These are phyloP conservation scores for Arthrobotrys iridis DNA, from an alignment of 2,329 filamentous ascomycete species.

Conservation along the genomic window DNA sequence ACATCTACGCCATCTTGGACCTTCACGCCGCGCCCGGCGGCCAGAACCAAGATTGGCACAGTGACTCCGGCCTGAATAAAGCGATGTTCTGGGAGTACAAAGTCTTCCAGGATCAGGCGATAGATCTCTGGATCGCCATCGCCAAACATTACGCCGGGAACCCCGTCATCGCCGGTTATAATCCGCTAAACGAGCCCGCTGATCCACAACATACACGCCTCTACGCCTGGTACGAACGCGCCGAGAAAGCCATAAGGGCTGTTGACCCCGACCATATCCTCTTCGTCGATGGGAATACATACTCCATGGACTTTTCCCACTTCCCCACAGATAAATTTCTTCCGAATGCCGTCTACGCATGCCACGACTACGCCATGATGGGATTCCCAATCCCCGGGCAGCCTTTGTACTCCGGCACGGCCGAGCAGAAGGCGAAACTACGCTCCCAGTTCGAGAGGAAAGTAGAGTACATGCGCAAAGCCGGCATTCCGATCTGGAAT, in stretches of 20 bases:
- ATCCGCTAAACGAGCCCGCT: constrained; percentile 67
- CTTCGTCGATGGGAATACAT: constrained; percentile 64
- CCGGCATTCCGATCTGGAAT: constrained; percentile 66
- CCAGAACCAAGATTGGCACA: constrained; percentile 67
- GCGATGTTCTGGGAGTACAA: constrained; percentile 67
- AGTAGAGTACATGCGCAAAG: constrained; percentile 64
- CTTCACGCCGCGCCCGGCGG: constrained; percentile 66
- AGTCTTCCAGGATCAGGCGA: constrained; percentile 65
- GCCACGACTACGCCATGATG: constrained; percentile 63
- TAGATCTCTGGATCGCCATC: constrained; percentile 66
- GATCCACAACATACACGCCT: constrained; percentile 65
- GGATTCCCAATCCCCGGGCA: constrained; percentile 51
- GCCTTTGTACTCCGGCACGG: constrained; percentile 62
- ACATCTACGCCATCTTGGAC: constrained; percentile 67
- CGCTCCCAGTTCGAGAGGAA: constrained; percentile 64
- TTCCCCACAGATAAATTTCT: constrained; percentile 62
- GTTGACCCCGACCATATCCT: constrained; percentile 65
- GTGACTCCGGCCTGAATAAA: constrained; percentile 64
- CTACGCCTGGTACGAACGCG: constrained; percentile 64
- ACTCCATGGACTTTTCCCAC: constrained; percentile 64
- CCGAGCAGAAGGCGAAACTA: constrained; percentile 62
- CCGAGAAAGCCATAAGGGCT: constrained; percentile 64
- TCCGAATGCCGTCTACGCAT: constrained; percentile 64
- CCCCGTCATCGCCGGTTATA: constrained; percentile 66
- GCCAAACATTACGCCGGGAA: constrained; percentile 64